Conservation (phyloP, 495 filamentous ascomycete genomes). For the Copromyces sp. region DNA sequence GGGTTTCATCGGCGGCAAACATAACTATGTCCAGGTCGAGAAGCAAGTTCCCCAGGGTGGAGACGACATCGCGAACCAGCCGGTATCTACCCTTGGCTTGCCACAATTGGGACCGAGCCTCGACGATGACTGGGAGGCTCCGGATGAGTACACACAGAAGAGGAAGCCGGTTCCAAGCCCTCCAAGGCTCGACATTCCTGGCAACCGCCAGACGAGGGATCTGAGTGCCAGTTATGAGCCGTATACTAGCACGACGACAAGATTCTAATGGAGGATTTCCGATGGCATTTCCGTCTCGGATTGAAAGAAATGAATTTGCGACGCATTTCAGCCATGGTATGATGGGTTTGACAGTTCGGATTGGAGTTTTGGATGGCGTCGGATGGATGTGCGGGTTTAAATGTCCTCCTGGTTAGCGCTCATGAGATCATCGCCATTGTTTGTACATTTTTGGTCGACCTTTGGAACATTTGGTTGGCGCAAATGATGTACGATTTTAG, state of each 20-base stretch:
- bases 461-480: neutral
- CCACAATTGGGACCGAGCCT: slow-evolving; percentile 2
- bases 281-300: neutral
- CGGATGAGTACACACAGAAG: slow-evolving; percentile 12
- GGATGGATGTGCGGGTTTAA: neutral
- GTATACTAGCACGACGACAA: slow-evolving; percentile 2
- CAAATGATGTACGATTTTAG: neutral
- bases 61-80: neutral
- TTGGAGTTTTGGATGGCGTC: neutral
- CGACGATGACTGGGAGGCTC: slow-evolving; percentile 17
- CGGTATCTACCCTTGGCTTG: neutral
- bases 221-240: slow-evolving; percentile 11
- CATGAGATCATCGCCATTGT: neutral
- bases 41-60: slow-evolving; percentile 13
- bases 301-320: neutral
- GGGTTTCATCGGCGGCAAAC: slow-evolving; percentile 2
- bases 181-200: slow-evolving; percentile 1
- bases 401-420: neutral
- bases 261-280: neutral
- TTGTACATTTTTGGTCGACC: neutral
- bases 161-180: neutral
- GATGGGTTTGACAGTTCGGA: neutral
- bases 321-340: neutral
- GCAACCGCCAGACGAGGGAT: slow-evolving; percentile 9
- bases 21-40: slow-evolving; percentile 29